Percentiles rank a stretch among this genome's conserved stretches.
These are phyloP conservation scores for Fraxinus nigra DNA, from an alignment of 305 asterid genomes.

Conservation along the genomic window DNA sequence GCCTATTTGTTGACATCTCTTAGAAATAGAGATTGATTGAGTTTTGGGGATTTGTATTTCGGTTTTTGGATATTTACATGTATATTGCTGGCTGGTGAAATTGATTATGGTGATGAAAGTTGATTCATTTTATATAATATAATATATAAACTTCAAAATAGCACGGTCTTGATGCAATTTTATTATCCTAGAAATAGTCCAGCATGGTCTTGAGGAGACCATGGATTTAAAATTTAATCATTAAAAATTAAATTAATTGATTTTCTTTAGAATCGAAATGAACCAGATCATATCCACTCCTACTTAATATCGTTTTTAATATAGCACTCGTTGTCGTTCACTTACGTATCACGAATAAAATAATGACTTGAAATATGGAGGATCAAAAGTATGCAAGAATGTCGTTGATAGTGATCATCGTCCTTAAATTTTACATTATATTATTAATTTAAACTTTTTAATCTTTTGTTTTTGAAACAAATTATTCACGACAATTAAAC, in stretches of 20 bases:
- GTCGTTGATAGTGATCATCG: not conserved
- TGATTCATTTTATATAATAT: not conserved
- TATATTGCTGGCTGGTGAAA: not conserved
- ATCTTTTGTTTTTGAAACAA: not conserved
- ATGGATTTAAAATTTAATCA: not conserved
- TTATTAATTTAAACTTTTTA: too few species aligned
- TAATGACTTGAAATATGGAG: not conserved
- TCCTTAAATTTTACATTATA: not conserved
- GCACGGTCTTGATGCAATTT: not conserved
- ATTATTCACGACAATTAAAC: too few species aligned
- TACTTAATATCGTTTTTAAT: not conserved
- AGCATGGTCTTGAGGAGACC: not conserved
- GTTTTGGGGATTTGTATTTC: not conserved
- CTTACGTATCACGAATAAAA: not conserved
- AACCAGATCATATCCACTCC: not conserved
- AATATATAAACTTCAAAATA: not conserved
- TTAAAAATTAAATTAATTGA: too few species aligned
- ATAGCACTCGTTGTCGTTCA: not conserved
- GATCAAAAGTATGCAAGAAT: not conserved
- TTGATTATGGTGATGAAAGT: not conserved
- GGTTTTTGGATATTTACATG: not conserved
- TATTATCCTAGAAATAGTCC: not conserved
- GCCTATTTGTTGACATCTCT: constrained; percentile 40
- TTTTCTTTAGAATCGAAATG: not conserved
- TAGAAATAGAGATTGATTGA: not conserved